Conservation (phyloP, 1,284 basidiomycete genomes). For the Cryptococcus sp. region DNA sequence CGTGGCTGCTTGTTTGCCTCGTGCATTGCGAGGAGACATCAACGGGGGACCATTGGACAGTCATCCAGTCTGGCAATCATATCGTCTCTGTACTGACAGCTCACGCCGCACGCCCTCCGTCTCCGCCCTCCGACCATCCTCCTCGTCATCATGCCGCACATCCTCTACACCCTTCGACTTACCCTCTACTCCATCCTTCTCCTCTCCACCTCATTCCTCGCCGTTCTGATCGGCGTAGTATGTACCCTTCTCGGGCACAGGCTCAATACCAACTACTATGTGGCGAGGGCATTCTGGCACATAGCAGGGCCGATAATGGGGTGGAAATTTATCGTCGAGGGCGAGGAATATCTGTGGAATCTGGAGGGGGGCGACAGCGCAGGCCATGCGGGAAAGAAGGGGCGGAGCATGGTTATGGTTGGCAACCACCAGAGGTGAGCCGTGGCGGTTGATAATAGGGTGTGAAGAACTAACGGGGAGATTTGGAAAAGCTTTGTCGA, state of each 20-base stretch:
- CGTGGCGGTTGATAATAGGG: too few relatives aligned
- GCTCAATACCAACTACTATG: slow-evolving; percentile 79
- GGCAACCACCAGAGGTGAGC: slow-evolving; percentile 80
- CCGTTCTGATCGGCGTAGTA: slow-evolving; percentile 66
- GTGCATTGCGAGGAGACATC: background rate
- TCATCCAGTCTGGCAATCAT: too few relatives aligned
- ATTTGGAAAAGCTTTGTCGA: slow-evolving; percentile 66
- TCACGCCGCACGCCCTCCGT: background rate
- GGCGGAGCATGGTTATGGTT: slow-evolving; percentile 62
- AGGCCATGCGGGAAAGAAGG: slow-evolving; percentile 37
- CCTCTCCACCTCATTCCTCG: slow-evolving; percentile 70
- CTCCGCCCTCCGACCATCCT: background rate
- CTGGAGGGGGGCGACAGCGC: slow-evolving; percentile 48
- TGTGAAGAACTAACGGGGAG: too few relatives aligned
- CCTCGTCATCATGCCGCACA: slow-evolving; percentile 25
- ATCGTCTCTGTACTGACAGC: background rate
- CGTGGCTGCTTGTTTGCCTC: too few relatives aligned
- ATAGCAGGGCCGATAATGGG: slow-evolving; percentile 68
- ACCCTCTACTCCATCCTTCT: slow-evolving; percentile 71
- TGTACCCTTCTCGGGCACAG: slow-evolving; percentile 67
- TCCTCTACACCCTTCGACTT: slow-evolving; percentile 60
- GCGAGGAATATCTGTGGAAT: slow-evolving; percentile 69
- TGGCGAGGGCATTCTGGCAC: slow-evolving; percentile 80
- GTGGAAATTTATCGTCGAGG: slow-evolving; percentile 75
- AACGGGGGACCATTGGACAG: background rate